Base-by-base conservation (phyloP, 345 rosid genomes). In the Citrus glauca region DNA sequence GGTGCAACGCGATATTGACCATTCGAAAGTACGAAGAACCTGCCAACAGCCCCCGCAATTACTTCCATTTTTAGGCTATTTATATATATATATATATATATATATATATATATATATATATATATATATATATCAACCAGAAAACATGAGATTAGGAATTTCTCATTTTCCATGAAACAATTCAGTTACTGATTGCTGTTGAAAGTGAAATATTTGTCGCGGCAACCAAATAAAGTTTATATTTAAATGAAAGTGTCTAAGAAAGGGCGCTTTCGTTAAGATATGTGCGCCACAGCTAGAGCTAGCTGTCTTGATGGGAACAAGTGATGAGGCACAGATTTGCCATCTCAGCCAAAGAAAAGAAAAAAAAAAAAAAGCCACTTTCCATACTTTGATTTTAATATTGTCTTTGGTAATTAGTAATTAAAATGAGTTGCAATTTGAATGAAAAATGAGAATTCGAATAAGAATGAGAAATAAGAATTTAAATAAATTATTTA, bases 241-340 rank as follows among this genome's bases (percentile, higher is more conserved):
- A 4, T 37, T 2, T 13, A n/a, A 59, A 24, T 24, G 40, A 16
- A 14, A 56, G 67, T 37, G 33, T 61, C 11, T 16, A 5, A 35
- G 37, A 35, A 33, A 3, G 38, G 40, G 38, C 20, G 28, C 50
- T 45, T 27, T 60, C 11, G 30, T 19, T 27, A 20, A 57, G 20
- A 27, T 42, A 17, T 40, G 79, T 70, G 82, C 63, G 19, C 33
- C 60, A 75, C 77, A 82, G 79, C 84, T 74, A 22, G 79, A 82
- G 75, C 48, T 55, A 78, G 73, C 79, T 74, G 85, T 82, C 64
- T 25, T 72, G 79, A 82, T 64, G 32, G 76, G 65, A 80, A 56
- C 64, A 14, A 37, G 50, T 73, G 75, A 61, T 5, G 64, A 38
- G 75, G 57, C 81, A 28, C 65, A 40, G n/a, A 32, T 60, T 6